Conservation (phyloP, 805 yeast genomes). For the Schizosaccharomyces lindneri region DNA sequence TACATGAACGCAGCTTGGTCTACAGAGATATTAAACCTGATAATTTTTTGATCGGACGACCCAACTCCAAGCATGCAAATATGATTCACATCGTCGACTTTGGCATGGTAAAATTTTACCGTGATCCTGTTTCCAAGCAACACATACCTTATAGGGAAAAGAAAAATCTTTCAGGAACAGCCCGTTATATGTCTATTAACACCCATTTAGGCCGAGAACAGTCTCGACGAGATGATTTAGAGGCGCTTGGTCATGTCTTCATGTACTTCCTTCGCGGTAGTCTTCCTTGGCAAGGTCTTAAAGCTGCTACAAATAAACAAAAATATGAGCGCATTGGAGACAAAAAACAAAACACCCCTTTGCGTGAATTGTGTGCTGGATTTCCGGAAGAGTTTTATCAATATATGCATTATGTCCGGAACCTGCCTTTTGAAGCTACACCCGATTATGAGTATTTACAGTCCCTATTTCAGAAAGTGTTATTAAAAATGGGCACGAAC, state of each 20-base stretch:
- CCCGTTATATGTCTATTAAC: conserved; percentile 91
- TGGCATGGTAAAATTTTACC: conserved; percentile 95
- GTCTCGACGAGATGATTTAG: conserved; percentile 86
- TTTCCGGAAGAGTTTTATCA: conserved; percentile 83
- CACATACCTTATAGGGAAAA: conserved; percentile 94
- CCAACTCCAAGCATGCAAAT: conserved; percentile 66
- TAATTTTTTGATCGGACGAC: conserved; percentile 81
- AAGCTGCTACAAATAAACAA: conserved; percentile 93
- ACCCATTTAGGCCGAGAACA: conserved; percentile 96
- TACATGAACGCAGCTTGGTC: conserved; percentile 74
- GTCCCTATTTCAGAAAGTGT: conserved; percentile 48
- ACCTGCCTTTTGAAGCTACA: conserved; percentile 70
- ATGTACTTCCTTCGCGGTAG: conserved; percentile 85
- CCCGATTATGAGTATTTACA: conserved; percentile 84
- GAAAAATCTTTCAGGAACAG: conserved; percentile 88
- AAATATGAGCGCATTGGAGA: conserved; percentile 95
- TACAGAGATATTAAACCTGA: conserved; percentile 96
- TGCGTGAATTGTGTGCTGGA: conserved; percentile 65
- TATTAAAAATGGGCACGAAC: conserved; percentile 40
- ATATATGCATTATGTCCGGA: conserved; percentile 69
- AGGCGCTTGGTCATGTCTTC: conserved; percentile 88
- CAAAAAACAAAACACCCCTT: conserved; percentile 73
- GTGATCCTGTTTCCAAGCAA: conserved; percentile 85
- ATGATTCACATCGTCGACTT: conserved; percentile 78
- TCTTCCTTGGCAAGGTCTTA: conserved; percentile 95